Conservation (phyloP, 2,329 filamentous ascomycete species). For the Colletotrichum tropicale region DNA sequence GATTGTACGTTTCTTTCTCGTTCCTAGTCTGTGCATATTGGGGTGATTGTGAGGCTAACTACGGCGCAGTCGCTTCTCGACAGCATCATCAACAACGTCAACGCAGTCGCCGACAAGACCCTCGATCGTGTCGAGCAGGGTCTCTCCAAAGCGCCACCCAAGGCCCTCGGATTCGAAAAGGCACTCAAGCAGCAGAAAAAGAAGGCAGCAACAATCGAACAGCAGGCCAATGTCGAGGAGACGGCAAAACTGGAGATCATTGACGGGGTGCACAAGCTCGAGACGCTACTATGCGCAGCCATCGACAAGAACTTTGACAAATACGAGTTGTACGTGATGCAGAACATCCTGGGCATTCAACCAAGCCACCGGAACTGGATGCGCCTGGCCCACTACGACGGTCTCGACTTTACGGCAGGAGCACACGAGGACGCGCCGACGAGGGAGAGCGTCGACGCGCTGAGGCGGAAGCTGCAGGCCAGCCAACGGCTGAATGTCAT, state of each 20-base stretch:
- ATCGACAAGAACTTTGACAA: slow-evolving; percentile 88
- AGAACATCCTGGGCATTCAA: slow-evolving; percentile 77
- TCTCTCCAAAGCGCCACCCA: slow-evolving; percentile 74
- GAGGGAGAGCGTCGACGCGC: slow-evolving; percentile 70
- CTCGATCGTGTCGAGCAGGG: slow-evolving; percentile 87
- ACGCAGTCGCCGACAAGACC: slow-evolving; percentile 89
- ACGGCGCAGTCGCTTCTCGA: slow-evolving; percentile 80
- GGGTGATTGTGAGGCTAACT: slow-evolving; percentile 11
- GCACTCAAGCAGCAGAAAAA: slow-evolving; percentile 29
- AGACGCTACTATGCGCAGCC: slow-evolving; percentile 79
- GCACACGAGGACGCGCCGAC: slow-evolving; percentile 40
- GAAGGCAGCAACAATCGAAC: slow-evolving; percentile 36
- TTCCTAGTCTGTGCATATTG: background rate
- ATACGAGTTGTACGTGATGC: slow-evolving; percentile 87
- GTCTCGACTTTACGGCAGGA: slow-evolving; percentile 48
- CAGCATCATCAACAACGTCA: slow-evolving; percentile 97
- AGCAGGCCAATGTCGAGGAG: slow-evolving; percentile 39
- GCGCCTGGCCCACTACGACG: slow-evolving; percentile 84
- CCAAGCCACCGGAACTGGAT: slow-evolving; percentile 80
- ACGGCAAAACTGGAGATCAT: slow-evolving; percentile 74
- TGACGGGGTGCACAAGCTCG: slow-evolving; percentile 83
- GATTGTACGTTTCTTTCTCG: slow-evolving; percentile 64
- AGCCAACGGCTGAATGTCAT: slow-evolving; percentile 76
- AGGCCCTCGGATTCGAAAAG: slow-evolving; percentile 76
- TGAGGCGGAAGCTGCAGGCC: slow-evolving; percentile 77